Evolutionary conservation across 73 alveolate species (phyloP).

Genomic region (Uronychia binucleata): DNA sequence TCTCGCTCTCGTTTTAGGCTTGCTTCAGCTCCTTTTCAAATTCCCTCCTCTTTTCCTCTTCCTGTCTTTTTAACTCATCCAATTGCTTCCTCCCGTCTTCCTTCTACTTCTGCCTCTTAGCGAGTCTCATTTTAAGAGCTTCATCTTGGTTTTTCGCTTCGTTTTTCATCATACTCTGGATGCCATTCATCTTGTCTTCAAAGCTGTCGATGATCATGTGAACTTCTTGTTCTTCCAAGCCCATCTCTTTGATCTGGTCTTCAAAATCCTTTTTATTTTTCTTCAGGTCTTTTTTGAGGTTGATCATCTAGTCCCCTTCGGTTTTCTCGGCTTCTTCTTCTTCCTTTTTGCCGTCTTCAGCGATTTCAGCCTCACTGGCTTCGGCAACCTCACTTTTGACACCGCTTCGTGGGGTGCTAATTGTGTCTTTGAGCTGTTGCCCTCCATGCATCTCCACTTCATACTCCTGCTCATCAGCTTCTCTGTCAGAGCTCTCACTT

Average conservation of each 20-base stretch:
- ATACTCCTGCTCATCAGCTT: neutral
- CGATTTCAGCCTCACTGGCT: conserved; percentile 1
- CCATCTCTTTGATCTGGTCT: conserved; percentile 23
- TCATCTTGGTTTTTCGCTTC: conserved; percentile 51
- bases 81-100: conserved; percentile 14
- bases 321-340: conserved; percentile 29
- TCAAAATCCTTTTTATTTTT: conserved; percentile 12
- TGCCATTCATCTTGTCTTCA: conserved; percentile 27
- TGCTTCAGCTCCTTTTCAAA: neutral
- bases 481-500: conserved; percentile 1
- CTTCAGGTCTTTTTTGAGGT: conserved; percentile 17
- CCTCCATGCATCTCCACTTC: neutral
- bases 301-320: conserved; percentile 25
- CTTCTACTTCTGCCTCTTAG: conserved; percentile 32
- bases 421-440: neutral
- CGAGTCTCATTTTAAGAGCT: conserved; percentile 24
- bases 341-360: conserved; percentile 13
- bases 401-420: neutral
- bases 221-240: conserved; percentile 34
- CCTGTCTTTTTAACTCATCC: conserved; percentile 27
- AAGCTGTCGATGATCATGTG: conserved; percentile 23
- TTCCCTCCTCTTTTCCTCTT: neutral
- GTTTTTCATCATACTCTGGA: conserved; percentile 40
- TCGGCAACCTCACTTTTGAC: neutral
- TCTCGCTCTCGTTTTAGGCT: conserved; percentile 1